Base-by-base conservation (phyloP, 257 asterid genomes). In the Solanum paucissectum region DNA sequence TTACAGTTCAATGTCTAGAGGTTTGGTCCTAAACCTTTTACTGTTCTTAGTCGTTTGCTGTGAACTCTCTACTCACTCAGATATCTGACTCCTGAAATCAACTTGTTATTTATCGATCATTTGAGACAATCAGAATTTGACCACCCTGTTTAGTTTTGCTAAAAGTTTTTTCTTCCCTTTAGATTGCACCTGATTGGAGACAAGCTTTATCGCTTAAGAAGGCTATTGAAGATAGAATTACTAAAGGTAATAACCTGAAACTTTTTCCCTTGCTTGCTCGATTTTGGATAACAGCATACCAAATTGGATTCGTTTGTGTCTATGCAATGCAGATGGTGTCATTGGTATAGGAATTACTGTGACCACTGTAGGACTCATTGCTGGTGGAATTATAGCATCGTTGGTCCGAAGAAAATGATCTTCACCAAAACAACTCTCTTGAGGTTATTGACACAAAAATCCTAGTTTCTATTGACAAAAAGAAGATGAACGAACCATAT, bases 141-240 rank as follows among this genome's bases (percentile, higher is more conserved):
- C 18, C 68, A 27, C 68, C 68, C 14, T 29, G 7, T 81, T 46
- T 46, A 29, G 11, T 27, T 38, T 38, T 64, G 10, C 37, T 38
- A 20, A 29, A 23, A n/a, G 38, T 5, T 37, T 9, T 84, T 40
- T 64, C 55, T 44, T 36, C 21, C 16, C 44, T 85, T 62, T 72
- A 95, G 98, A 94, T 95, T 92, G 96, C 94, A 64, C 96, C 97
- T 0, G 95, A 94, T 85, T 94, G 96, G 96, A 93, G 96, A 85
- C 97, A 94, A 90, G 96, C 98, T 73, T 88, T 92, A 74, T 89
- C 93, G 73, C 92, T 95, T 42, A 93, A 92, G 93, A 91, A 92
- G 90, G 87, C 92, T 6, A 91, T 94, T 34, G 95, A 93, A 89
- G 96, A 94, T 38, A 90, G 90, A 89, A 87, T 95, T 20, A 95